phyloP scores from a whole-genome alignment of 192 early-diverging fungal genomes.

The Dissophora ornata region DNA sequence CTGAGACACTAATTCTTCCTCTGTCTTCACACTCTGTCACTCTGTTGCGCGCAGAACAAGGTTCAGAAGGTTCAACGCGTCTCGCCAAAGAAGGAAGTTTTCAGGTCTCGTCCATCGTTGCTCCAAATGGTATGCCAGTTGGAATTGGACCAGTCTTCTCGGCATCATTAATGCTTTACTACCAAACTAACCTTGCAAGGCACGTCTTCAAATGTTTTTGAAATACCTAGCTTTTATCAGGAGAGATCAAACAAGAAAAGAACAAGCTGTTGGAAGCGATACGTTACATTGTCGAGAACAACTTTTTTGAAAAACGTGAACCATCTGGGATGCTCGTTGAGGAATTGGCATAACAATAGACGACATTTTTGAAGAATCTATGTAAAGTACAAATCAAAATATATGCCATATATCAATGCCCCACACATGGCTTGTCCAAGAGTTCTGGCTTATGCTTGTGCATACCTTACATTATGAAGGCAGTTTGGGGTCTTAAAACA shows the following conservation, averaged over 20 bases:
- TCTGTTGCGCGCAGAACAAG: constrained; percentile 32
- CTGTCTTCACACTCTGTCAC: too few relatives aligned
- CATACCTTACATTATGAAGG: too few relatives aligned
- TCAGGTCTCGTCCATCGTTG: constrained; percentile 51
- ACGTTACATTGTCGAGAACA: constrained; percentile 66
- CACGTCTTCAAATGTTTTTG: not conserved
- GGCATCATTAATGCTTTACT: too few relatives aligned
- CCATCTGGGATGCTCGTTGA: constrained; percentile 25
- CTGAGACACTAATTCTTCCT: not conserved
- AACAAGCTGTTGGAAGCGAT: constrained; percentile 71
- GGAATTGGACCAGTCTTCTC: too few relatives aligned
- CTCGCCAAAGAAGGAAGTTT: constrained; percentile 27
- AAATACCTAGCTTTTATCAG: constrained; percentile 60
- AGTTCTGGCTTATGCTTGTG: too few relatives aligned
- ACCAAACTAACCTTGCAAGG: too few relatives aligned
- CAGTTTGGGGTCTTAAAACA: too few relatives aligned
- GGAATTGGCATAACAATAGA: constrained; percentile 18
- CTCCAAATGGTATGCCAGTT: constrained; percentile 50
- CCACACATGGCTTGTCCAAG: too few relatives aligned
- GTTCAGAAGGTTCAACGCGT: constrained; percentile 21
- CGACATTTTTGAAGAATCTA: too few relatives aligned
- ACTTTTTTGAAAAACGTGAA: constrained; percentile 59
- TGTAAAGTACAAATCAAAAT: too few relatives aligned
- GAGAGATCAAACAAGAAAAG: constrained; percentile 72
- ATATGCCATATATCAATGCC: too few relatives aligned